Evolutionary conservation across 2,329 filamentous ascomycete species (phyloP).

Genomic region (Penicillium sp.): DNA sequence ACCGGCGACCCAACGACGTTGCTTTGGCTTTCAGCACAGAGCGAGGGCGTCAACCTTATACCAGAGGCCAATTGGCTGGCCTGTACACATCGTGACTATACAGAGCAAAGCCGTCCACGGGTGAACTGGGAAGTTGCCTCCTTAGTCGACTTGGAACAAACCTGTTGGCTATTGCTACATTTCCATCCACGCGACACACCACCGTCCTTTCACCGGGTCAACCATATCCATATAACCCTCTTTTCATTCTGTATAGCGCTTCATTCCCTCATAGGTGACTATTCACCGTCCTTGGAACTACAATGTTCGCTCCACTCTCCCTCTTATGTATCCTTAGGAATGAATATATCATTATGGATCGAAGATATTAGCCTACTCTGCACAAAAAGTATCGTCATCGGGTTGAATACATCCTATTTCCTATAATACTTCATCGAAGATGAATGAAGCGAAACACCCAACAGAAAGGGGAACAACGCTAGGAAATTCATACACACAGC

Average conservation of each 20-base stretch:
- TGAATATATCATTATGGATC: background rate
- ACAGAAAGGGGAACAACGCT: background rate
- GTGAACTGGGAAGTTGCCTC: background rate
- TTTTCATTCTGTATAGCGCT: background rate
- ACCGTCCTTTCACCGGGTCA: background rate
- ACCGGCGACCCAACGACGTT: constrained; percentile 54
- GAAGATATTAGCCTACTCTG: background rate
- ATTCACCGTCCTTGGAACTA: background rate
- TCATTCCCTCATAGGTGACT: background rate
- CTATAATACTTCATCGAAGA: background rate
- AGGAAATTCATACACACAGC: background rate
- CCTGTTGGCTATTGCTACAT: background rate
- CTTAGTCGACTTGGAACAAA: background rate
- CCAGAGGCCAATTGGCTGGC: constrained; percentile 26
- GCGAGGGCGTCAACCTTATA: constrained; percentile 30
- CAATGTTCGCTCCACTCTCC: background rate
- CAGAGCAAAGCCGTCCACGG: background rate
- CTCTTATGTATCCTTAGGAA: constrained; percentile 15
- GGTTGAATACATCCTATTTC: background rate
- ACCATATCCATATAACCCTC: background rate
- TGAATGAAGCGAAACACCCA: background rate
- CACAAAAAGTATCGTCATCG: background rate
- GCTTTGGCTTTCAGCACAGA: constrained; percentile 36
- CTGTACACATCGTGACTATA: constrained; percentile 22
- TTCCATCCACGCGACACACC: background rate